phyloP scores from a whole-genome alignment of 2,329 filamentous ascomycete species.

The Botrytis hyacinthi region DNA sequence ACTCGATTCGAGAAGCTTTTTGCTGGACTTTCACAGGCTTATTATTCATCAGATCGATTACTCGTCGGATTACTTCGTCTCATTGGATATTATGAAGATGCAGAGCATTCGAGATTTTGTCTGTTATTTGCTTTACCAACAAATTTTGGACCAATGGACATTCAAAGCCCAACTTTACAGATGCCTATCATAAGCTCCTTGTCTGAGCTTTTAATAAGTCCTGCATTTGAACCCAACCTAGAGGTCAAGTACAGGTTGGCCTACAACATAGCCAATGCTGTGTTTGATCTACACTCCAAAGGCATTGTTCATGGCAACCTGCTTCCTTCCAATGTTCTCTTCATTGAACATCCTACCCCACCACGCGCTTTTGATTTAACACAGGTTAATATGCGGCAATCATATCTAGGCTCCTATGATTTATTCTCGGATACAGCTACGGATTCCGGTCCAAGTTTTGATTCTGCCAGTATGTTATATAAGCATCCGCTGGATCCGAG shows the following conservation, averaged over 20 bases:
- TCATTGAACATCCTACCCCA: conserved; percentile 46
- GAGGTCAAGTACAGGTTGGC: conserved; percentile 77
- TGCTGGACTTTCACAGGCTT: conserved; percentile 47
- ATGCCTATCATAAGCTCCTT: conserved; percentile 47
- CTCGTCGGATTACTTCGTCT: conserved; percentile 59
- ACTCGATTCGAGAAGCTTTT: conserved; percentile 63
- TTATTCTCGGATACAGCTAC: conserved; percentile 56
- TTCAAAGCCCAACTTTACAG: conserved; percentile 47
- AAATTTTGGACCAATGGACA: conserved; percentile 58
- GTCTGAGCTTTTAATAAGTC: conserved; percentile 50
- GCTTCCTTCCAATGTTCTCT: conserved; percentile 64
- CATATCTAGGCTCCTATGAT: conserved; percentile 72
- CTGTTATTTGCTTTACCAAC: conserved; percentile 73
- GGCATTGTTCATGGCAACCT: conserved; percentile 71
- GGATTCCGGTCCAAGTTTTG: conserved; percentile 29
- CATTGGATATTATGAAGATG: conserved; percentile 72
- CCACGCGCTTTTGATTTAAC: conserved; percentile 29
- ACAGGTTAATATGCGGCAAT: conserved; percentile 61
- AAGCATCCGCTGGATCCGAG: conserved; percentile 65
- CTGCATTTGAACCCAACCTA: conserved; percentile 61
- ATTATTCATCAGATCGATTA: conserved; percentile 52
- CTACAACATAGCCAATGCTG: conserved; percentile 67
- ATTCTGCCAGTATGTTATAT: conserved; percentile 42
- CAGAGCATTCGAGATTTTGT: conserved; percentile 66
- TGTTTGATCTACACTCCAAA: conserved; percentile 70